Evolutionary conservation across 2,329 filamentous ascomycete genomes (phyloP), one percentile per base, ranked within the genome.

Genomic region (Leptodontidium sp.): DNA sequence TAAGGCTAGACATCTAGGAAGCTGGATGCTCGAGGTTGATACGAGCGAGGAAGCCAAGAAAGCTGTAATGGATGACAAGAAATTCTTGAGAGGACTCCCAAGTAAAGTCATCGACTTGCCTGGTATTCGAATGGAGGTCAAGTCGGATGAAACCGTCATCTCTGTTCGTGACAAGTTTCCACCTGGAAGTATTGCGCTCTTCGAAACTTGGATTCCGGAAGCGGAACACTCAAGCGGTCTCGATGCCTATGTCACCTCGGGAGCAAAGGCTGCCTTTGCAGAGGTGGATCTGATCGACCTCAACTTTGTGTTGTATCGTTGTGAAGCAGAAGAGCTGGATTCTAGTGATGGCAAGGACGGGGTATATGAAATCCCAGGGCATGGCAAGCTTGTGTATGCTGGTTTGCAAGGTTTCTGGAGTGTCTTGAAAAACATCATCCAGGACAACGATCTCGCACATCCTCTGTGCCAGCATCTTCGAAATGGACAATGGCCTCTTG

Each of bases 331-430:
- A 79, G 97, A 93, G 80, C 87, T 88, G 59, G 93, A 96, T 74
- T 88, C 87, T 7, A 97, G 92, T 72, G 87, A 86, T 63, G 93
- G 93, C 4, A 86, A 87, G 69, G 93, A 98, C 78, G 95, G 96
- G n/a, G 90, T 90, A 9, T 99, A 98, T 81, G 87, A 90, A 64
- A 91, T 99, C 72, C 96, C 96, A 1, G 90, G 90, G 0, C 85
- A 94, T 77, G 95, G 94, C 2, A 89, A 91, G 68, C 86, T 98
- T 52, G 93, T 98, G 1, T 99, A 98, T 79, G 95, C 95, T 69
- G 96, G 96, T 70, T 85, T 99, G n/a, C 96, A 99, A 79, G 97
- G 97, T 47, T 99, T 96, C 95, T 97, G 95, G 94, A 98, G 94
- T 78, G 84, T 97, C 0, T 83, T 99, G 52, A 91, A 93, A 75